phyloP scores from a whole-genome alignment of 306 rosid species.

The Cucurbita moschata region DNA sequence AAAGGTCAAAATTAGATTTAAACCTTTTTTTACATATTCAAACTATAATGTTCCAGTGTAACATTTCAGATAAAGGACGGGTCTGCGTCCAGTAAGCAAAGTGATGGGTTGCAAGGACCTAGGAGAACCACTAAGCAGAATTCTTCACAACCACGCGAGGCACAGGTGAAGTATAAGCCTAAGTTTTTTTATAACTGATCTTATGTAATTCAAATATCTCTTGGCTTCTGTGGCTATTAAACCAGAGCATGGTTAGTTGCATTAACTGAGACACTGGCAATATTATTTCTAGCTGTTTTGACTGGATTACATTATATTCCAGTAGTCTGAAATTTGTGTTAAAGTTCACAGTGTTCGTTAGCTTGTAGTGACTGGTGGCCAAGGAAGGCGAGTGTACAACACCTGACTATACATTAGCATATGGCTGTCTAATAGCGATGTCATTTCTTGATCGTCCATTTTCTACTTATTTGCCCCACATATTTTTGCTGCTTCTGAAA shows the following conservation, averaged over 20 bases:
- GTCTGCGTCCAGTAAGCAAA: slow-evolving; percentile 35
- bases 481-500: not conserved
- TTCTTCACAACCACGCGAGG: slow-evolving; percentile 28
- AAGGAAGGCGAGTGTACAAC: not conserved
- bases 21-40: not conserved
- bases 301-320: not conserved
- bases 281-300: not conserved
- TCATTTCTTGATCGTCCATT: not conserved
- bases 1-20: not conserved
- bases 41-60: slow-evolving; percentile 8
- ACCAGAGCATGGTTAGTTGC: not conserved
- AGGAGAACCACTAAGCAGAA: slow-evolving; percentile 37
- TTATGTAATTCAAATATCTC: not conserved
- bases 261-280: not conserved
- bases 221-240: not conserved
- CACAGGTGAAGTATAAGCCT: slow-evolving; percentile 35
- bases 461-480: not conserved
- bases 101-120: slow-evolving; percentile 28
- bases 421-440: not conserved
- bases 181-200: not conserved
- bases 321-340: not conserved
- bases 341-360: not conserved
- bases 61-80: slow-evolving; percentile 35
- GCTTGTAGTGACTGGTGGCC: not conserved
- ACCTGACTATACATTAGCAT: not conserved